phyloP scores from a whole-genome alignment of 306 rosid genomes.

The Biancaea sappan region DNA sequence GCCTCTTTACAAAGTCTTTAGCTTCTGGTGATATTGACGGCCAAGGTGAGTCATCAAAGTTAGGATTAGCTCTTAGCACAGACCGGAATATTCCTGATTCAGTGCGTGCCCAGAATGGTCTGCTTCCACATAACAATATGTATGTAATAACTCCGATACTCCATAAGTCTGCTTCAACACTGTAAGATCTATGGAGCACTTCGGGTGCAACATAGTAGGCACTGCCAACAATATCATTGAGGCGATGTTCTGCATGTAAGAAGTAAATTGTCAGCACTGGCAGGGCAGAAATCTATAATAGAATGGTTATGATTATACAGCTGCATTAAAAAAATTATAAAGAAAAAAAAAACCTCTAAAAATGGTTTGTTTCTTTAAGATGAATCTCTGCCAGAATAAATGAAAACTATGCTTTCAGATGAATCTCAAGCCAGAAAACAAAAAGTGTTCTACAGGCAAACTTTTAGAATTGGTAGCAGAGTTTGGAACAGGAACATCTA shows the following conservation, averaged over 20 bases:
- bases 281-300: constrained; percentile 23
- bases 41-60: constrained; percentile 93
- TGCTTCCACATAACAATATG: constrained; percentile 88
- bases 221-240: constrained; percentile 96
- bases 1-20: constrained; percentile 91
- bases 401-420: background rate
- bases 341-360: background rate
- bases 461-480: background rate
- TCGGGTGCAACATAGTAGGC: constrained; percentile 99
- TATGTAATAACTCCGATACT: constrained; percentile 95
- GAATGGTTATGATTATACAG: constrained; percentile 3
- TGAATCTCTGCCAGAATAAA: too few relatives aligned
- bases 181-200: constrained; percentile 93
- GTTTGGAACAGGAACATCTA: constrained; percentile 6
- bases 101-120: constrained; percentile 98
- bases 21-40: constrained; percentile 88
- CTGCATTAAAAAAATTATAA: constrained; percentile 9
- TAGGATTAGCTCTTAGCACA: constrained; percentile 90
- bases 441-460: constrained; percentile 21
- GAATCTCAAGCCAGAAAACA: constrained; percentile 17
- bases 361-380: background rate
- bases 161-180: constrained; percentile 92
- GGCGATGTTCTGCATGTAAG: constrained; percentile 76
- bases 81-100: constrained; percentile 98
- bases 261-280: constrained; percentile 42